Conservation (phyloP, 2,329 filamentous ascomycete genomes). For the Fusarium sp. region DNA sequence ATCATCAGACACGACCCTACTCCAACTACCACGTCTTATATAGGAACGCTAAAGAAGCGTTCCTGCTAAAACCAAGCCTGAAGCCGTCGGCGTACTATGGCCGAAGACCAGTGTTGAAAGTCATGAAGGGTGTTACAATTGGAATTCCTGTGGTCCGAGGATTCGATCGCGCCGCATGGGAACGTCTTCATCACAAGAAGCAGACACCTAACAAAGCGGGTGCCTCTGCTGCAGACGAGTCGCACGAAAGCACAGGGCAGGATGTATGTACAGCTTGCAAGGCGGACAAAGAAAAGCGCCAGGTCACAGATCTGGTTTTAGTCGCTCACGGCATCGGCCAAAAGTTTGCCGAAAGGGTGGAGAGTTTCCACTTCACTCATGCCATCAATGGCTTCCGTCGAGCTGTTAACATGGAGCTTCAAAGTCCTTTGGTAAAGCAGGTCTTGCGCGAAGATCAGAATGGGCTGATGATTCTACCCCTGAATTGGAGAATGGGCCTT, state of each 20-base stretch:
- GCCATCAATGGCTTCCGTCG: slow-evolving; percentile 91
- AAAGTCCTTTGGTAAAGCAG: slow-evolving; percentile 76
- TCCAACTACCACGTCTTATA: slow-evolving; percentile 87
- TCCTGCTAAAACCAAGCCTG: slow-evolving; percentile 85
- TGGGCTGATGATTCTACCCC: slow-evolving; percentile 90
- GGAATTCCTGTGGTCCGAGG: slow-evolving; percentile 90
- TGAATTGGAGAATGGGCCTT: slow-evolving; percentile 93
- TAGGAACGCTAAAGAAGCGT: slow-evolving; percentile 79
- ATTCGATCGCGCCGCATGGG: slow-evolving; percentile 83
- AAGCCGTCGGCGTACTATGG: slow-evolving; percentile 88
- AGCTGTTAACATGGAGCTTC: slow-evolving; percentile 85
- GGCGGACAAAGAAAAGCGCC: slow-evolving; percentile 70
- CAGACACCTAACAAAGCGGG: slow-evolving; percentile 47
- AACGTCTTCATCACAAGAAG: slow-evolving; percentile 70
- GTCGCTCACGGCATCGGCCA: slow-evolving; percentile 97
- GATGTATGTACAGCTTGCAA: slow-evolving; percentile 67
- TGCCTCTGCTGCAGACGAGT: slow-evolving; percentile 46
- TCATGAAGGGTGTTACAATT: slow-evolving; percentile 83
- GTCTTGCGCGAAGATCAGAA: slow-evolving; percentile 82
- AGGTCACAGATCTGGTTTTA: slow-evolving; percentile 87
- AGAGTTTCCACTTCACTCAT: slow-evolving; percentile 97
- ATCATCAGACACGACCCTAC: slow-evolving; percentile 67
- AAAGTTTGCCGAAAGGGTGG: slow-evolving; percentile 92
- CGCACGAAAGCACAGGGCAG: slow-evolving; percentile 44
- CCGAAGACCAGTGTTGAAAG: slow-evolving; percentile 82